Evolutionary conservation across 768 basidiomycete genomes (phyloP).

Genomic region (Suillus sp.): DNA sequence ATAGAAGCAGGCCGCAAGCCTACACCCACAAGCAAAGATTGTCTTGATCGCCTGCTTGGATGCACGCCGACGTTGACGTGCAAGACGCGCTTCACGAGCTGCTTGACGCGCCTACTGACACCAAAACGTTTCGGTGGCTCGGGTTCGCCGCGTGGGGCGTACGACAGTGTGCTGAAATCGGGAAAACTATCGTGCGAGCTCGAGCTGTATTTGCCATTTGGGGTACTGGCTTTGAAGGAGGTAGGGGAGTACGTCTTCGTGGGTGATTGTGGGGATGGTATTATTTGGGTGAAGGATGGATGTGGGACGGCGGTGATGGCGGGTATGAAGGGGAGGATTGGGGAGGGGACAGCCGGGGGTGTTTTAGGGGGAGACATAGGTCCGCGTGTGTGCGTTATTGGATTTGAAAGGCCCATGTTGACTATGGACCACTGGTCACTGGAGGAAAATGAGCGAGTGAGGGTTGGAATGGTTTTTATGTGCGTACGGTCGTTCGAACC

Average conservation of each 20-base stretch:
- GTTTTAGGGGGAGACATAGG: slow-evolving; percentile 16
- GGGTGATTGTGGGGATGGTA: slow-evolving; percentile 9
- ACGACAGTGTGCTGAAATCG: slow-evolving; percentile 21
- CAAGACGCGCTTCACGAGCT: slow-evolving; percentile 26
- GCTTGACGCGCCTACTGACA: slow-evolving; percentile 24
- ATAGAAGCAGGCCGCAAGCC: slow-evolving; percentile 7
- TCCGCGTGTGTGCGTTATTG: not conserved
- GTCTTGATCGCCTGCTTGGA: slow-evolving; percentile 1
- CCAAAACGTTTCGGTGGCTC: slow-evolving; percentile 19
- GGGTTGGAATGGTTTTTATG: fast-evolving
- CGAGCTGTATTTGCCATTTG: slow-evolving; percentile 8
- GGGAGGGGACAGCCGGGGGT: not conserved
- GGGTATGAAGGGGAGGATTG: not conserved
- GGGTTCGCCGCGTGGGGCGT: slow-evolving; percentile 6
- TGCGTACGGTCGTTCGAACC: slow-evolving; percentile 33
- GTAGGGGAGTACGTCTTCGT: not conserved
- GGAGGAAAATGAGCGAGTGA: not conserved
- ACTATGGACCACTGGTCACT: slow-evolving; percentile 34
- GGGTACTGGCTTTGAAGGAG: slow-evolving; percentile 7
- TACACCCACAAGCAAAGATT: slow-evolving; percentile 12
- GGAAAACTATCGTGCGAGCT: slow-evolving; percentile 11
- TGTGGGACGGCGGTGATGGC: not conserved
- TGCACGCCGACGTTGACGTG: slow-evolving; percentile 14
- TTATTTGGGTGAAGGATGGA: slow-evolving; percentile 11
- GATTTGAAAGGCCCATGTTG: slow-evolving; percentile 24